Conservation (phyloP, 1,139 yeast genomes). For the Suhomyces chickasaworum region DNA sequence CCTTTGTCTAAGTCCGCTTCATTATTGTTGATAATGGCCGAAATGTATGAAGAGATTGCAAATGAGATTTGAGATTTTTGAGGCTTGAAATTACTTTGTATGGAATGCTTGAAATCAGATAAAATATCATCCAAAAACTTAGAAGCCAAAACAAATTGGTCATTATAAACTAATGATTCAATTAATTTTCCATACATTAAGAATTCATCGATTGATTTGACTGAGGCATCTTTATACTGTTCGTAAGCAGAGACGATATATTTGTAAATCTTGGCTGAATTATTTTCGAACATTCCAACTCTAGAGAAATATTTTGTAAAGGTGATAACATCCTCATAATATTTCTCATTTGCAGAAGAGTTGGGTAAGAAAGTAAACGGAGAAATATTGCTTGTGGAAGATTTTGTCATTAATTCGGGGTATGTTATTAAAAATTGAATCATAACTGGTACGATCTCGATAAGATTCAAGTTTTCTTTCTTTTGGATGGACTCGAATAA, state of each 20-base stretch:
- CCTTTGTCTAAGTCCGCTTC: slow-evolving; percentile 26
- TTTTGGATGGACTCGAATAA: slow-evolving; percentile 50
- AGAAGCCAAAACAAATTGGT: slow-evolving; percentile 52
- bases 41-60: slow-evolving; percentile 37
- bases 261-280: slow-evolving; percentile 25
- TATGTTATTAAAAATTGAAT: slow-evolving; percentile 28
- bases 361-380: slow-evolving; percentile 8
- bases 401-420: slow-evolving; percentile 31
- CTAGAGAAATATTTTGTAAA: slow-evolving; percentile 27
- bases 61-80: slow-evolving; percentile 30
- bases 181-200: slow-evolving; percentile 53
- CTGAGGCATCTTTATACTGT: slow-evolving; percentile 21
- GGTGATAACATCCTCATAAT: slow-evolving; percentile 21
- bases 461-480: slow-evolving; percentile 30
- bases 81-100: slow-evolving; percentile 19
- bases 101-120: slow-evolving; percentile 29
- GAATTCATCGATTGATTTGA: slow-evolving; percentile 35
- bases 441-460: slow-evolving; percentile 29
- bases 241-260: slow-evolving; percentile 32
- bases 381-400: slow-evolving; percentile 24
- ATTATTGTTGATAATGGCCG: slow-evolving; percentile 25
- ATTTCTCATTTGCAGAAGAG: slow-evolving; percentile 2
- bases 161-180: slow-evolving; percentile 52
- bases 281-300: slow-evolving; percentile 19
- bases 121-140: slow-evolving; percentile 54